A percentile compares a stretch with the other conserved stretches of the same genome.
phyloP scores from a whole-genome alignment of 164 flowering plant species.

The Euptelea pleiosperma region DNA sequence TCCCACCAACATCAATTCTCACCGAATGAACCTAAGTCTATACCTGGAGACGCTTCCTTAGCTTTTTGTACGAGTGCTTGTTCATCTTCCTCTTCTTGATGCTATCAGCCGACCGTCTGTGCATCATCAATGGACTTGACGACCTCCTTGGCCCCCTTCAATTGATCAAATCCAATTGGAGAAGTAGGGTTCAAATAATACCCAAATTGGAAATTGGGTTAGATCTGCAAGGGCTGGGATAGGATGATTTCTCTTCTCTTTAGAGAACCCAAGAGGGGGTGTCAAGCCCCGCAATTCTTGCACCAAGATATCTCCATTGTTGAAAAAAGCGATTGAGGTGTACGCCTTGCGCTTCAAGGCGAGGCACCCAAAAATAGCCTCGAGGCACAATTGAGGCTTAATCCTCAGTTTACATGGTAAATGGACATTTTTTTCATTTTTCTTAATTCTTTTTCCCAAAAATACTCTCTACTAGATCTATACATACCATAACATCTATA shows the following conservation, averaged over 20 bases:
- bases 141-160: conserved; percentile 10
- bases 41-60: conserved; percentile 48
- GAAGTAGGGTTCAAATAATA: conserved; percentile 24
- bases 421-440: too few relatives aligned
- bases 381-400: too few relatives aligned
- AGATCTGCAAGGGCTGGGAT: conserved; percentile 12
- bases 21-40: conserved; percentile 27
- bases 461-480: too few relatives aligned
- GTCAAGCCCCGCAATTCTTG: too few relatives aligned
- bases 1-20: conserved; percentile 8
- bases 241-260: background rate
- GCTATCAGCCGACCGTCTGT: conserved; percentile 56
- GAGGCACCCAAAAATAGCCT: too few relatives aligned
- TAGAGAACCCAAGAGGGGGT: conserved; percentile 9
- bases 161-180: conserved; percentile 12
- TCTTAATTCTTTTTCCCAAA: too few relatives aligned
- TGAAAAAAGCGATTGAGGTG: too few relatives aligned
- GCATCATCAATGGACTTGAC: conserved; percentile 11
- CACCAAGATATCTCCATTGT: too few relatives aligned
- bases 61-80: conserved; percentile 73
- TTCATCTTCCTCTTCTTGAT: conserved; percentile 92
- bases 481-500: too few relatives aligned
- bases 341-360: too few relatives aligned
- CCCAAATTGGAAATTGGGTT: conserved; percentile 39
- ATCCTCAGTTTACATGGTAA: too few relatives aligned